These are phyloP conservation scores for Citropsis articulata DNA, from an alignment of 345 rosid genomes.

Conservation along the genomic window DNA sequence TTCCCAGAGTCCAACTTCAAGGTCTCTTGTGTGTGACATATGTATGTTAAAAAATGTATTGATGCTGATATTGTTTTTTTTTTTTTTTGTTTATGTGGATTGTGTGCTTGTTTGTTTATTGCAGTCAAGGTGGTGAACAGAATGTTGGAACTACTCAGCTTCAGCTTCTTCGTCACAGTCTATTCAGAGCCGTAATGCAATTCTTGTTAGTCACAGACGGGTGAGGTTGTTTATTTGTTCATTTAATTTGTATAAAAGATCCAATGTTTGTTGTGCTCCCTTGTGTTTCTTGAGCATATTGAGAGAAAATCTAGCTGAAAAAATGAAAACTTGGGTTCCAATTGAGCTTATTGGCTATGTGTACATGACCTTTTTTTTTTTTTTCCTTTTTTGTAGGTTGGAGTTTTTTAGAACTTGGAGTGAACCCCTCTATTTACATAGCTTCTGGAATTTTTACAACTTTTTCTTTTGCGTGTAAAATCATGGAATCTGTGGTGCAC, in stretches of 20 bases:
- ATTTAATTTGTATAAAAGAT: neutral
- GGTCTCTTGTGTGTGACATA: no score
- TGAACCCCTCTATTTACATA: neutral
- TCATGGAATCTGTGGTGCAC: neutral
- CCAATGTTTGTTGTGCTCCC: neutral
- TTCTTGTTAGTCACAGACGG: slow-evolving; percentile 90
- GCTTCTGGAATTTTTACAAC: neutral
- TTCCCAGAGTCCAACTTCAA: slow-evolving; percentile 27
- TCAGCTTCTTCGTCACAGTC: slow-evolving; percentile 19
- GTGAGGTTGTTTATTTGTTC: slow-evolving; percentile 26
- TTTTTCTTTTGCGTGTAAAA: neutral
- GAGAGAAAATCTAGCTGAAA: neutral
- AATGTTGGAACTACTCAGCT: slow-evolving; percentile 31
- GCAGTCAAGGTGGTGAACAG: slow-evolving; percentile 32
- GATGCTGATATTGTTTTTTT: neutral
- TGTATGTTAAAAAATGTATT: neutral
- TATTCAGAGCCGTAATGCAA: slow-evolving; percentile 56
- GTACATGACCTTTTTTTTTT: neutral
- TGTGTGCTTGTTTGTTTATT: neutral
- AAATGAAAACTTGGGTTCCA: neutral
- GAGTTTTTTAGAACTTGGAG: neutral
- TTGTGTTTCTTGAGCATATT: neutral
- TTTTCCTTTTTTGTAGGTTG: neutral
- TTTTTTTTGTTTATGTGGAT: neutral
- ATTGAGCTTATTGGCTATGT: neutral